Evolutionary conservation across 2,329 filamentous ascomycete species (phyloP).

Genomic region (Ophioceras dolichostomum): DNA sequence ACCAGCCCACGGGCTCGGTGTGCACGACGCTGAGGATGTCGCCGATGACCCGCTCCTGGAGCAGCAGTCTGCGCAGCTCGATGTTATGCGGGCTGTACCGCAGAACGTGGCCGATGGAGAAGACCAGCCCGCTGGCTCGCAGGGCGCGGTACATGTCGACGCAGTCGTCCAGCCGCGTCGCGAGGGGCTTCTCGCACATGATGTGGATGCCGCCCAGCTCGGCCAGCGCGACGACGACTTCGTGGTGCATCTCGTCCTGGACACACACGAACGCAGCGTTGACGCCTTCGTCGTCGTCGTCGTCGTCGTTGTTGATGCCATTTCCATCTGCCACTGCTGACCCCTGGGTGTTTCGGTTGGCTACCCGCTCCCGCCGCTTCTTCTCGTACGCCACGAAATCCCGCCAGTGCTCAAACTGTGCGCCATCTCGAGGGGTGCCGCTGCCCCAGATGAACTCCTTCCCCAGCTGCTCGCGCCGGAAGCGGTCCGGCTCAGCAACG

Average conservation of each 20-base stretch:
- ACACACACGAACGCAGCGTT: conserved; percentile 56
- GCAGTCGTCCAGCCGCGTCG: conserved; percentile 67
- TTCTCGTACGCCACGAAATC: conserved; percentile 66
- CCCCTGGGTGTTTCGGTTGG: too few relatives aligned
- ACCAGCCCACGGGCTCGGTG: conserved; percentile 90
- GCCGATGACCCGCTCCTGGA: conserved; percentile 65
- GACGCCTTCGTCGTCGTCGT: conserved; percentile 36
- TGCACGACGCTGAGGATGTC: conserved; percentile 80
- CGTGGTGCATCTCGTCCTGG: conserved; percentile 77
- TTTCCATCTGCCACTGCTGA: too few relatives aligned
- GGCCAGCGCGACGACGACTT: conserved; percentile 65
- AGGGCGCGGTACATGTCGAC: conserved; percentile 58
- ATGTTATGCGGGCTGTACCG: conserved; percentile 91
- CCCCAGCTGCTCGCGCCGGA: conserved; percentile 64
- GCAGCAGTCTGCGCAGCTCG: conserved; percentile 64
- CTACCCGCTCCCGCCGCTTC: conserved; percentile 40
- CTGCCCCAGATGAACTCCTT: conserved; percentile 45
- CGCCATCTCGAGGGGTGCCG: conserved; percentile 37
- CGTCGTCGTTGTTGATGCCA: conserved; percentile 13
- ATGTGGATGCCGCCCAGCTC: conserved; percentile 60
- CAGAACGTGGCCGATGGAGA: conserved; percentile 88
- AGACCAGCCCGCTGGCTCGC: conserved; percentile 38
- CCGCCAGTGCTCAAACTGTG: conserved; percentile 62
- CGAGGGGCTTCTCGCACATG: conserved; percentile 91
- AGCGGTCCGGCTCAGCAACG: conserved; percentile 69